Conservation (phyloP, 345 rosid species). For the Erucastrum elatum region DNA sequence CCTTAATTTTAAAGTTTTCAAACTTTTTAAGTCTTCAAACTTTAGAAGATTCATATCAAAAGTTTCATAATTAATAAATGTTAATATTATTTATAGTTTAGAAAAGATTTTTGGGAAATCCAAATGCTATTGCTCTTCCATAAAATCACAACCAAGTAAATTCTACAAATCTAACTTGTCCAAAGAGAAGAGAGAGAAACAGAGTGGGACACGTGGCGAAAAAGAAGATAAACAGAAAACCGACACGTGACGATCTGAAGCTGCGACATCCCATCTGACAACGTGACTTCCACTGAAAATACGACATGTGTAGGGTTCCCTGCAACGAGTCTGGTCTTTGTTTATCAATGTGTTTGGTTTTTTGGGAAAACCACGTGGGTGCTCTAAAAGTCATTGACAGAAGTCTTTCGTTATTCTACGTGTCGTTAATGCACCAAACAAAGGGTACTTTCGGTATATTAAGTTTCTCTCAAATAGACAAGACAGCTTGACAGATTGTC, state of each 20-base stretch:
- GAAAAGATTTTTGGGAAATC: too few species aligned
- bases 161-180: not conserved
- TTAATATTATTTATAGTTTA: too few species aligned
- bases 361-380: not conserved
- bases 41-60: too few species aligned
- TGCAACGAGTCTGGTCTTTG: not conserved
- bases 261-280: not conserved
- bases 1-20: too few species aligned
- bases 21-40: too few species aligned
- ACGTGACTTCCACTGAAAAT: not conserved
- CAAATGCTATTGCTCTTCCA: too few species aligned
- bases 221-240: not conserved
- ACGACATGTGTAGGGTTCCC: not conserved
- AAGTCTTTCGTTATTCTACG: slow-evolving; percentile 18
- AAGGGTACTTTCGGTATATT: slow-evolving; percentile 17
- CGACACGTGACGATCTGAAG: not conserved
- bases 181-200: not conserved
- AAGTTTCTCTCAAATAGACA: not conserved
- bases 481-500: not conserved
- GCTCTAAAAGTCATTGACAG: not conserved
- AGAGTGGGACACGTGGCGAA: not conserved
- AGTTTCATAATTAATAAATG: too few species aligned
- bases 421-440: slow-evolving; percentile 22
- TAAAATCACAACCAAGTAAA: too few species aligned
- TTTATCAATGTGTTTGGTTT: not conserved